A percentile compares a stretch with the other conserved stretches of the same genome.
Evolutionary conservation across 108 stramenopile genomes (phyloP).

Genomic region (Schizochytrium sp.): DNA sequence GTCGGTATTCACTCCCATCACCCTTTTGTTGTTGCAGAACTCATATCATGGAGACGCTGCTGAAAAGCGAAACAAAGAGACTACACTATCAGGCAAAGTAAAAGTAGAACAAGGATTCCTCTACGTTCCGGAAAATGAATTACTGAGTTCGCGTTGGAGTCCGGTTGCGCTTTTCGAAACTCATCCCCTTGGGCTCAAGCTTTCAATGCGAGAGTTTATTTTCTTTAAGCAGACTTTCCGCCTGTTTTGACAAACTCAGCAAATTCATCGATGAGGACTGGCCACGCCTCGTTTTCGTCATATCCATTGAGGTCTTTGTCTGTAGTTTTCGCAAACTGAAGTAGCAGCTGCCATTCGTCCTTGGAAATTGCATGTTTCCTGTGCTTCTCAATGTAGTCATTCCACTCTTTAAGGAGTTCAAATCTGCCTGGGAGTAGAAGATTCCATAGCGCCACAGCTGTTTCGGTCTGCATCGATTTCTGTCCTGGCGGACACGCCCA

Average conservation of each 20-base stretch:
- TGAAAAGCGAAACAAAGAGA: no score
- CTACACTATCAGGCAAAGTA: no score
- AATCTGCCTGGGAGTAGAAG: constrained; percentile 8
- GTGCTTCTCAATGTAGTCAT: constrained; percentile 48
- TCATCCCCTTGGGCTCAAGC: not conserved
- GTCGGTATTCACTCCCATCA: no score
- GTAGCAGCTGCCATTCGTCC: constrained; percentile 60
- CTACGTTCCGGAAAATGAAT: no score
- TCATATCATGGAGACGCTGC: no score
- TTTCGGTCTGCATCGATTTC: constrained; percentile 47
- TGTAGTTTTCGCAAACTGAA: constrained; percentile 34
- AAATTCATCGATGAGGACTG: constrained; percentile 46
- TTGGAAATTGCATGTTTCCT: constrained; percentile 53
- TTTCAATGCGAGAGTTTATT: no score
- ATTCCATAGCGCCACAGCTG: constrained; percentile 57
- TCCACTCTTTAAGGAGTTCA: constrained; percentile 33
- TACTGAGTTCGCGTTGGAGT: not conserved
- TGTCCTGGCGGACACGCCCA: constrained; percentile 54
- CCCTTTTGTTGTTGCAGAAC: no score
- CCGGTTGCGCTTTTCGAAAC: not conserved
- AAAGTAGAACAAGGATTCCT: no score
- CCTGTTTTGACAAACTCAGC: constrained; percentile 17
- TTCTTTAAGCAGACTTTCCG: not conserved
- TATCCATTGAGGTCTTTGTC: constrained; percentile 39
- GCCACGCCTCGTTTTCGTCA: constrained; percentile 55